Percentiles rank a stretch among this genome's conserved stretches.
Conservation (phyloP, 441 rosid genomes). For the Gossypium davidsonii region DNA sequence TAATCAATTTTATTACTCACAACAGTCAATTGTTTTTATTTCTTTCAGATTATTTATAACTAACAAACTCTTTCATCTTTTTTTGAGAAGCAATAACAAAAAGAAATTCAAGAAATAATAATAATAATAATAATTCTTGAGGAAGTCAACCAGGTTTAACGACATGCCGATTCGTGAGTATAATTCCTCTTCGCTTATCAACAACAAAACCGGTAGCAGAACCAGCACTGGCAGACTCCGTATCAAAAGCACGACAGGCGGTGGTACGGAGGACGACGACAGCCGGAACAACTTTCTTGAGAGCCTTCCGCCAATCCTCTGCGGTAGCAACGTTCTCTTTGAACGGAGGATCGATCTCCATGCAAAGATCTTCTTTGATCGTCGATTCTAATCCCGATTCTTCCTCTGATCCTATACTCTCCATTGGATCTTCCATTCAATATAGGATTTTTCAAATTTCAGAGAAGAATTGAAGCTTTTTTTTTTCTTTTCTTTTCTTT, state of each 20-base stretch:
- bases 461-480: neutral
- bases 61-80: neutral
- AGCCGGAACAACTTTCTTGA: slow-evolving; percentile 72
- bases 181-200: slow-evolving; percentile 83
- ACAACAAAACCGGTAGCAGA: slow-evolving; percentile 87
- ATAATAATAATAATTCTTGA: neutral
- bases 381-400: slow-evolving; percentile 37
- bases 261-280: slow-evolving; percentile 79
- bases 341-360: slow-evolving; percentile 64
- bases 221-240: slow-evolving; percentile 61
- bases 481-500: neutral
- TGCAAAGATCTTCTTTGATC: slow-evolving; percentile 52
- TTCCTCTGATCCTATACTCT: slow-evolving; percentile 46
- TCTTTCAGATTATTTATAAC: neutral
- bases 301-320: slow-evolving; percentile 77
- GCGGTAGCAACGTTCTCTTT: slow-evolving; percentile 54
- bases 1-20: neutral
- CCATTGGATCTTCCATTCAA: slow-evolving; percentile 53
- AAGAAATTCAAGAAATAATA: neutral
- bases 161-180: slow-evolving; percentile 95
- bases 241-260: slow-evolving; percentile 83
- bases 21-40: neutral
- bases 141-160: slow-evolving; percentile 63
- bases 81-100: neutral
- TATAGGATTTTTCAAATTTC: neutral